Evolutionary conservation across 352 stramenopile species (phyloP), one percentile per base, ranked within the genome.

Genomic region (Elongisporangium undulatum): DNA sequence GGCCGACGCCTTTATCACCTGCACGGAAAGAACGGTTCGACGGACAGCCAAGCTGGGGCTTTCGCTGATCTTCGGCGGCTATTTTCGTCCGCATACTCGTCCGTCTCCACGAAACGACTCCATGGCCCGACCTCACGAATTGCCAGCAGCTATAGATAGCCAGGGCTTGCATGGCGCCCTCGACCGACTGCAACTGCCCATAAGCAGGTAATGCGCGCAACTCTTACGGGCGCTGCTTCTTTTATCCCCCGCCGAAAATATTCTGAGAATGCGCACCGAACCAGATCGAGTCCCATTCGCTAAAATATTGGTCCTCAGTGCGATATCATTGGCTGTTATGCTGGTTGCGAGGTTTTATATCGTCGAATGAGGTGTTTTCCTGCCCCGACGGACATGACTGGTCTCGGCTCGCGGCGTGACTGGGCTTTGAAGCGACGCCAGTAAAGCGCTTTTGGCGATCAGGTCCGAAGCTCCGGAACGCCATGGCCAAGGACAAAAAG

Each of bases 401-500:
- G 29, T 41, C 29, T 41, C 29, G 29, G 29, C 29, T 41, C 29
- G 29, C 29, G 29, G 29, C 29, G 29, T 41, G 29, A 41, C 29
- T 41, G 29, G 29, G 29, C 29, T 41, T 41, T 41, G 29, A 41
- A 41, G 29, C 29, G 29, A 41, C 29, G 29, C 56, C 66, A 69
- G 65, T 53, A 55, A 55, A 55, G 51, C 51, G 12, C 57, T 51
- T 49, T 53, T 24, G n/a, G 49, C 21, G 21, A 22, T 53, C 49
- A 22, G 49, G 49, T 22, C 49, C 49, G 24, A 41, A 55, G 59
- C 45, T 7, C 21, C 56, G 62, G 48, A 51, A 26, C 45, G 59
- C 53, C 63, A 82, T 80, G 67, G 67, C 68, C 51, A 66, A 66
- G 45, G 74, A 87, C 62, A 84, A 79, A 71, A 68, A 55, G 57